A percentile compares a stretch with the other conserved stretches of the same genome.
Conservation (phyloP, 2,329 filamentous ascomycete species). For the Diaporthe eres region DNA sequence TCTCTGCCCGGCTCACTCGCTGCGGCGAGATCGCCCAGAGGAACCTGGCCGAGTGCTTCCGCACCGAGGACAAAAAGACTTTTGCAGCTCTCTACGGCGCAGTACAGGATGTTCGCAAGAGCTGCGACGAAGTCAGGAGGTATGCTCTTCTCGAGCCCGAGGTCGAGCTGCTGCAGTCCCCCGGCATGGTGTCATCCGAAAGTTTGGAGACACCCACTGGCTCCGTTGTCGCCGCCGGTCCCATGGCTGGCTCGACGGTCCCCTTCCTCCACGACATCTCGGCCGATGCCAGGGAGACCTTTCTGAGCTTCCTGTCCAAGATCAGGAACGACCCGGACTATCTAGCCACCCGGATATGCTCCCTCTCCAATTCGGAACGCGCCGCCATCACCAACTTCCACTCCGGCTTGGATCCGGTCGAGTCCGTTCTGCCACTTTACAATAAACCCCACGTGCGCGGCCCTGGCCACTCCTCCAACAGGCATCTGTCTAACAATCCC, state of each 20-base stretch:
- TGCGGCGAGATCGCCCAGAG: conserved; percentile 82
- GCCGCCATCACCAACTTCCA: conserved; percentile 83
- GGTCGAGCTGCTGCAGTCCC: conserved; percentile 72
- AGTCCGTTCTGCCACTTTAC: conserved; percentile 84
- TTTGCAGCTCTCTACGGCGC: conserved; percentile 84
- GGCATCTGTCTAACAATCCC: conserved; percentile 53
- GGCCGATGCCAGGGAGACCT: conserved; percentile 78
- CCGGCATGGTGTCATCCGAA: conserved; percentile 63
- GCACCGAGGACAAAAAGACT: conserved; percentile 82
- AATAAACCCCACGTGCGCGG: conserved; percentile 63
- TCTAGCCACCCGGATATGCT: conserved; percentile 84
- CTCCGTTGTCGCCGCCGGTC: conserved; percentile 52
- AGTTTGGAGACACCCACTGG: conserved; percentile 64
- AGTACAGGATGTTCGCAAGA: conserved; percentile 83
- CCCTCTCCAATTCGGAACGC: conserved; percentile 82
- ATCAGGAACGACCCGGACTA: conserved; percentile 91
- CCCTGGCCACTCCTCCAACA: conserved; percentile 47
- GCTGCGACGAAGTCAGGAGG: conserved; percentile 79
- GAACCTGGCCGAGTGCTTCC: conserved; percentile 83
- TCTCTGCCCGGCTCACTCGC: conserved; percentile 80
- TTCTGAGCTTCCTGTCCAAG: conserved; percentile 84
- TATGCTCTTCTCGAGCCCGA: conserved; percentile 81
- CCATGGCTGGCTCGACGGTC: conserved; percentile 59
- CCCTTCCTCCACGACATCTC: conserved; percentile 83
- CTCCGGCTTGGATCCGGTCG: conserved; percentile 83